Conservation (phyloP, 345 rosid genomes). For the Turritis glabra region DNA sequence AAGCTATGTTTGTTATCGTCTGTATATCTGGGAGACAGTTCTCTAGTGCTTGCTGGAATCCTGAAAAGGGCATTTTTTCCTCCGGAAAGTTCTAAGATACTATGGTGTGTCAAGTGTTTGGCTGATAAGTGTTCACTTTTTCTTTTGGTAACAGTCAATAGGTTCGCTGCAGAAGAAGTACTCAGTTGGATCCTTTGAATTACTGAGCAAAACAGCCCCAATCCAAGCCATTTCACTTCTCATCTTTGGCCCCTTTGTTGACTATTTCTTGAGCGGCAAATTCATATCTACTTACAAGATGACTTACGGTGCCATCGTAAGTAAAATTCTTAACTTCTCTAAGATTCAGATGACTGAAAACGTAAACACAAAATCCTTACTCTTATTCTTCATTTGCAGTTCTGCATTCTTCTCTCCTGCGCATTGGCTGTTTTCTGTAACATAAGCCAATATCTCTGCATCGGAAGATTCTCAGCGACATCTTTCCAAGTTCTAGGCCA, state of each 20-base stretch:
- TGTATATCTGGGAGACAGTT: background rate
- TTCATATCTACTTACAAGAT: slow-evolving; percentile 65
- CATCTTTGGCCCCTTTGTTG: slow-evolving; percentile 78
- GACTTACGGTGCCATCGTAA: slow-evolving; percentile 75
- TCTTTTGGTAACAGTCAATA: slow-evolving; percentile 59
- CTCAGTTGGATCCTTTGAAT: slow-evolving; percentile 87
- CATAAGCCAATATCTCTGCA: slow-evolving; percentile 94
- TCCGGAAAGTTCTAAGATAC: background rate
- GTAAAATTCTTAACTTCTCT: slow-evolving; percentile 18
- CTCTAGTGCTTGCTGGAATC: background rate
- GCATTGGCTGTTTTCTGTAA: slow-evolving; percentile 93
- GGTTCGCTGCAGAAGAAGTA: slow-evolving; percentile 94
- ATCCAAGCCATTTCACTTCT: slow-evolving; percentile 98
- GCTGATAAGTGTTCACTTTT: background rate
- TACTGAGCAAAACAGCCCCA: slow-evolving; percentile 93
- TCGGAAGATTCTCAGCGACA: slow-evolving; percentile 87
- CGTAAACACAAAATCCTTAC: slow-evolving; percentile 9
- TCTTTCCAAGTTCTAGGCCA: slow-evolving; percentile 97
- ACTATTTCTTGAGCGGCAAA: slow-evolving; percentile 70
- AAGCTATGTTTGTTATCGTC: background rate
- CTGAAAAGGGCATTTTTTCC: background rate
- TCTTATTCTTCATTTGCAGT: slow-evolving; percentile 46
- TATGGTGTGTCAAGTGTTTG: background rate
- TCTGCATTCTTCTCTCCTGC: slow-evolving; percentile 79
- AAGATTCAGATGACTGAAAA: background rate